These are phyloP conservation scores for Paecilomyces variotii DNA, from an alignment of 2,329 filamentous ascomycete genomes.

Conservation along the genomic window DNA sequence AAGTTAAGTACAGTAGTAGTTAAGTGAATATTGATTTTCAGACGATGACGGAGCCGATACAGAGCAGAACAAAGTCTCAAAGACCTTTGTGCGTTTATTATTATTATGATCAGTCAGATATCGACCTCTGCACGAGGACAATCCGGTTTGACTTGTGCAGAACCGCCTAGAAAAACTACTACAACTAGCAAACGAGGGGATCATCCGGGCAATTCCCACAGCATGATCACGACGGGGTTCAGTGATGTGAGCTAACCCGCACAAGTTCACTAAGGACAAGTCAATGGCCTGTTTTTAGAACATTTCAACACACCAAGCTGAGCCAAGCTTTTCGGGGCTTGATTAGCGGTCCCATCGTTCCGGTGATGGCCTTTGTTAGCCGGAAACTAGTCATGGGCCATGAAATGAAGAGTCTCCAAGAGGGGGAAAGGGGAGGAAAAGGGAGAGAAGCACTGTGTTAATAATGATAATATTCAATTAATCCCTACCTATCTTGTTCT, in stretches of 20 bases:
- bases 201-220: neutral
- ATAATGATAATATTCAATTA: no score
- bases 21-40: no score
- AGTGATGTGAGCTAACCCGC: neutral
- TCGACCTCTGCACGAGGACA: neutral
- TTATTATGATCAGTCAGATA: neutral
- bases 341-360: neutral
- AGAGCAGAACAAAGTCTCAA: no score
- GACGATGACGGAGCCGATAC: no score
- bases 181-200: neutral
- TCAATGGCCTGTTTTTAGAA: no score
- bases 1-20: no score
- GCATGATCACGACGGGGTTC: neutral
- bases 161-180: neutral
- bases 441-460: no score
- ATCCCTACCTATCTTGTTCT: no score
- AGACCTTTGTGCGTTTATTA: neutral
- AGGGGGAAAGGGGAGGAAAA: neutral
- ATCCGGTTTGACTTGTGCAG: neutral
- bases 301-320: neutral
- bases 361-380: neutral
- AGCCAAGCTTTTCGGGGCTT: neutral
- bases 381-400: neutral
- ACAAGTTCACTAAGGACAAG: no score
- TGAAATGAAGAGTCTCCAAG: neutral